These are phyloP conservation scores for Hirschfeldia incana DNA, from an alignment of 345 rosid genomes.

Conservation along the genomic window DNA sequence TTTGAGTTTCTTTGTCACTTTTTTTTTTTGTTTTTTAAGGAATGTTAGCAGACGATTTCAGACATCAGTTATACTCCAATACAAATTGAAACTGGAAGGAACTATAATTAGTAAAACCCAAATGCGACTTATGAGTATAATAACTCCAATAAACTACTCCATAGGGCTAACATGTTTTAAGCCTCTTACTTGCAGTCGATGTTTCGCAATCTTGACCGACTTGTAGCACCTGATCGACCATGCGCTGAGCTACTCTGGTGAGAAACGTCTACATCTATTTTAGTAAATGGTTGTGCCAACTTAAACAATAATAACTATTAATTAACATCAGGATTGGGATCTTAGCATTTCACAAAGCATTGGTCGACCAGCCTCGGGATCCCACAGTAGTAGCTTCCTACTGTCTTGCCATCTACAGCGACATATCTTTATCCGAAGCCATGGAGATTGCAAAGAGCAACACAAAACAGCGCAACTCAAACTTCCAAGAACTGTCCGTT, in stretches of 20 bases:
- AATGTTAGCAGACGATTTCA: no score
- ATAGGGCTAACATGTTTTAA: not conserved
- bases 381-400: constrained; percentile 47
- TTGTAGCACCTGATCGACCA: constrained; percentile 74
- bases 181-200: constrained; percentile 41
- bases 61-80: no score
- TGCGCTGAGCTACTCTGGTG: constrained; percentile 68
- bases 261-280: constrained; percentile 16
- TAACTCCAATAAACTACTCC: not conserved
- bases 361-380: constrained; percentile 58
- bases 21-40: no score
- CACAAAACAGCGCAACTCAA: constrained; percentile 41
- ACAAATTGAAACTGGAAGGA: no score
- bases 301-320: not conserved
- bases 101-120: no score
- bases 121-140: no score
- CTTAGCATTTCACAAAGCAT: constrained; percentile 69
- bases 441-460: constrained; percentile 51
- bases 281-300: not conserved
- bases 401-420: constrained; percentile 40
- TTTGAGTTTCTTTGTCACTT: no score
- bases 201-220: constrained; percentile 55
- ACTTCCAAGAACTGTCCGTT: constrained; percentile 44
- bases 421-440: constrained; percentile 43
- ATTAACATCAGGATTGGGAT: constrained; percentile 57